Evolutionary conservation across 2,329 filamentous ascomycete species (phyloP).

Genomic region (Coniochaeta sp.): DNA sequence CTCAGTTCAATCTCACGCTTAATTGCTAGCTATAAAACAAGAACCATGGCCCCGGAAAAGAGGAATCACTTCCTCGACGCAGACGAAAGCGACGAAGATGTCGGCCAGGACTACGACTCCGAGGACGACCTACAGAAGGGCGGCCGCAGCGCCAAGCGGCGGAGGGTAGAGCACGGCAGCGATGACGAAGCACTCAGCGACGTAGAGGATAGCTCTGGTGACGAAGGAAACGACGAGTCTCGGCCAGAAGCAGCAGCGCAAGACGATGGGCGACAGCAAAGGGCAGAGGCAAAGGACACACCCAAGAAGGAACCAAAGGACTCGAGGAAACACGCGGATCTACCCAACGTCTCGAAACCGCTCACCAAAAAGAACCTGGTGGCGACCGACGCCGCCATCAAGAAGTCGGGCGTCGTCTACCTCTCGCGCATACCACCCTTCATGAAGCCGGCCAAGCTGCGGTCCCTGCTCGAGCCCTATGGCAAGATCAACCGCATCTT

Average conservation of each 20-base stretch:
- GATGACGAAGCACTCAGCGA: slow-evolving; percentile 25
- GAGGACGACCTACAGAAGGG: slow-evolving; percentile 64
- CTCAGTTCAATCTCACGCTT: not conserved
- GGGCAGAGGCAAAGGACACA: slow-evolving; percentile 15
- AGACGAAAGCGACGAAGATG: slow-evolving; percentile 52
- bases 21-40: not conserved
- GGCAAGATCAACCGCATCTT: slow-evolving; percentile 73
- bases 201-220: slow-evolving; percentile 17
- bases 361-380: slow-evolving; percentile 63
- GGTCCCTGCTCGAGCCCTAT: slow-evolving; percentile 67
- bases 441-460: slow-evolving; percentile 76
- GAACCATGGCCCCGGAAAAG: slow-evolving; percentile 57
- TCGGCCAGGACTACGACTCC: slow-evolving; percentile 55
- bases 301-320: slow-evolving; percentile 16
- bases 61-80: slow-evolving; percentile 65
- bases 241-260: slow-evolving; percentile 3
- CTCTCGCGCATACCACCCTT: slow-evolving; percentile 79
- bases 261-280: slow-evolving; percentile 5
- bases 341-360: slow-evolving; percentile 44
- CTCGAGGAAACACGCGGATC: slow-evolving; percentile 17
- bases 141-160: slow-evolving; percentile 53
- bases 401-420: slow-evolving; percentile 75
- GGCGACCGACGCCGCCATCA: slow-evolving; percentile 54
- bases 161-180: slow-evolving; percentile 46
- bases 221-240: slow-evolving; percentile 19